These are phyloP conservation scores for Cytospora piceae DNA, from an alignment of 2,329 filamentous ascomycete genomes.

Conservation along the genomic window DNA sequence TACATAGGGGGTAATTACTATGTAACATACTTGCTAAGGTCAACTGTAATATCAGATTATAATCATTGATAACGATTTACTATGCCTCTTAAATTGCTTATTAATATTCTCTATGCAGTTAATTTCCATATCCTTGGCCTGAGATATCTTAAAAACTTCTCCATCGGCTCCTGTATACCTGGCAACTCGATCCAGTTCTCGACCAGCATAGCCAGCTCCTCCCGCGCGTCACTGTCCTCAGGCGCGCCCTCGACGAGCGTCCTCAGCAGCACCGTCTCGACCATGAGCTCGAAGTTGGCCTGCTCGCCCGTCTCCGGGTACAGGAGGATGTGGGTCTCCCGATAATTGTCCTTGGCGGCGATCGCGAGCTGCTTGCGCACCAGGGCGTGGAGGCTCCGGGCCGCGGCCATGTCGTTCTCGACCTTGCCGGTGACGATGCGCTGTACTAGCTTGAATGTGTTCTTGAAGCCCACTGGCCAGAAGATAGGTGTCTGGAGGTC, in stretches of 20 bases:
- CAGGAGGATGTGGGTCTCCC: conserved; percentile 26
- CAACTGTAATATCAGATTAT: too few relatives aligned
- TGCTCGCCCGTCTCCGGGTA: conserved; percentile 30
- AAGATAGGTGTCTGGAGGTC: conserved; percentile 27
- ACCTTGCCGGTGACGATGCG: conserved; percentile 37
- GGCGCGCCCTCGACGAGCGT: conserved; percentile 24
- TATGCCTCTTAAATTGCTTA: not conserved
- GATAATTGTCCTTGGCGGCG: conserved; percentile 28
- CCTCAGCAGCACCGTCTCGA: conserved; percentile 30
- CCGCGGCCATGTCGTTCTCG: conserved; percentile 34
- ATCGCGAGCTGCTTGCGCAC: conserved; percentile 30
- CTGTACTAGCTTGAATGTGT: conserved; percentile 34
- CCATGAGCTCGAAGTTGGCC: conserved; percentile 30
- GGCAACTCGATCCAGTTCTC: conserved; percentile 29
- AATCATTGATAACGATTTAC: too few relatives aligned
- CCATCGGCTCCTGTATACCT: conserved; percentile 25
- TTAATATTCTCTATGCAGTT: not conserved
- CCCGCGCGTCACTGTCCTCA: conserved; percentile 23
- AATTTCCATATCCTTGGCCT: conserved; percentile 28
- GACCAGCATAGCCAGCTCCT: conserved; percentile 27
- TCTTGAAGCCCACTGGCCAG: conserved; percentile 31
- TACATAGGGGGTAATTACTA: too few relatives aligned
- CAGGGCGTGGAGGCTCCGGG: conserved; percentile 28
- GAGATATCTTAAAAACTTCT: conserved; percentile 27
- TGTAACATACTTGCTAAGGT: too few relatives aligned